Evolutionary conservation across 2,329 filamentous ascomycete genomes (phyloP), one percentile per base, ranked within the genome.

Genomic region (Exophiala calicioides): DNA sequence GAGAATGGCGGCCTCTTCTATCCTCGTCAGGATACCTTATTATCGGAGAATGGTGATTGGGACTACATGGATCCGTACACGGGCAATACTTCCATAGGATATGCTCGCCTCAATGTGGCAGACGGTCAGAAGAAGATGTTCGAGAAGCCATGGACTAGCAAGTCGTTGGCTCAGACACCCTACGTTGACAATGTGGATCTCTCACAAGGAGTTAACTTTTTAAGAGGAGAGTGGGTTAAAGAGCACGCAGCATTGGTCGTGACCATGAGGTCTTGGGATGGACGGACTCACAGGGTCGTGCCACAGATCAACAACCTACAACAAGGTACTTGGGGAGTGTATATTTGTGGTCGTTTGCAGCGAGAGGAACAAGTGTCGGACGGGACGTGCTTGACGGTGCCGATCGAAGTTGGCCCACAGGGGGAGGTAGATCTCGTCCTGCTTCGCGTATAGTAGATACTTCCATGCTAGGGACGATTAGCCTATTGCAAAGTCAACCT

Each of bases 1-100:
- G 41, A 44, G 15, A 26, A 36, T n/a, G 41, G 41, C 18, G 41
- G 41, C 10, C 20, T 44, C 7, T 44, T 30, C 21, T 44, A 44
- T 37, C 41, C 41, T 10, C 41, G 41, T 7, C 36, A 44, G n/a
- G 41, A 44, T 27, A 12, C 13, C 19, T 38, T 38, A 10, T 9
- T 23, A 19, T 13, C 13, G 9, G 12, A 16, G 10, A 20, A 16
- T 19, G 12, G 35, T 8, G 19, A 38, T 38, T 23, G 8, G 13
- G 13, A 9, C 5, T 20, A 38, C 19, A 20, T 38, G 8, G 35
- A 38, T 13, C 35, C 35, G 13, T 20, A 38, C 35, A 16, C 35
- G 16, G 35, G 35, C 9, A 38, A 38, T 13, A 19, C 12, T 18
- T 13, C 13, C 13, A 23, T 38, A 9, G 35, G 35, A 13, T 38